A percentile compares a stretch with the other conserved stretches of the same genome.
These are phyloP conservation scores for Alternaria ethzedia DNA, from an alignment of 2,329 filamentous ascomycete species.

Conservation along the genomic window DNA sequence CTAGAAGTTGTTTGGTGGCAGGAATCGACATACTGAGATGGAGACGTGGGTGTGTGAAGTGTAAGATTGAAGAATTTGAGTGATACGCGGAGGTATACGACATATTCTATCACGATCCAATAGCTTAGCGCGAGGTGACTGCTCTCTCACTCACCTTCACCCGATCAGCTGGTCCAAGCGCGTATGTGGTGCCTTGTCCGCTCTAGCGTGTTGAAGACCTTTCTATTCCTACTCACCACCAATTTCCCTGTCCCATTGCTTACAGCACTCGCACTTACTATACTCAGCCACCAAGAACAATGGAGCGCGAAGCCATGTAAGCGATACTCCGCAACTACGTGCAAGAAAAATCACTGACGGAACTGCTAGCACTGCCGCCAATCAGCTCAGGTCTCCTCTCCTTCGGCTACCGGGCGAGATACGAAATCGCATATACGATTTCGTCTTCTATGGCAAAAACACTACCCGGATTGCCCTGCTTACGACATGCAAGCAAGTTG, in stretches of 20 bases:
- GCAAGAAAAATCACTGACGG: not conserved
- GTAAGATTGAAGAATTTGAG: not conserved
- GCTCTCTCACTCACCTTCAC: not conserved
- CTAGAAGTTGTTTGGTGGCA: not conserved
- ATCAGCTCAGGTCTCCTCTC: not conserved
- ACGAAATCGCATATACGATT: not conserved
- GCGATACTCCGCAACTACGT: not conserved
- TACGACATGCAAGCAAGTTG: not conserved
- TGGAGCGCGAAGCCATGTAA: not conserved
- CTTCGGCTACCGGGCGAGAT: not conserved
- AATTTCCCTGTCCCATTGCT: not conserved
- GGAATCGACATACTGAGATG: not conserved
- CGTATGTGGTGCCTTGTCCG: too few species aligned
- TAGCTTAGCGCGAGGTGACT: too few species aligned
- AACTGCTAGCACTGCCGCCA: not conserved
- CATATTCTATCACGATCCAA: too few species aligned
- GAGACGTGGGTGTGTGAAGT: not conserved
- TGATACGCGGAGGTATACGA: not conserved
- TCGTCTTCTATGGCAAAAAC: fast-evolving
- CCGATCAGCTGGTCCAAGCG: not conserved
- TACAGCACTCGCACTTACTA: fast-evolving
- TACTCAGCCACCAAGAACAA: fast-evolving
- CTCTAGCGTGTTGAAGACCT: not conserved
- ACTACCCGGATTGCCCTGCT: fast-evolving
- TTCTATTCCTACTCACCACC: not conserved